Base-by-base conservation (phyloP, 1,284 basidiomycete species). In the Meira miltonrushii region DNA sequence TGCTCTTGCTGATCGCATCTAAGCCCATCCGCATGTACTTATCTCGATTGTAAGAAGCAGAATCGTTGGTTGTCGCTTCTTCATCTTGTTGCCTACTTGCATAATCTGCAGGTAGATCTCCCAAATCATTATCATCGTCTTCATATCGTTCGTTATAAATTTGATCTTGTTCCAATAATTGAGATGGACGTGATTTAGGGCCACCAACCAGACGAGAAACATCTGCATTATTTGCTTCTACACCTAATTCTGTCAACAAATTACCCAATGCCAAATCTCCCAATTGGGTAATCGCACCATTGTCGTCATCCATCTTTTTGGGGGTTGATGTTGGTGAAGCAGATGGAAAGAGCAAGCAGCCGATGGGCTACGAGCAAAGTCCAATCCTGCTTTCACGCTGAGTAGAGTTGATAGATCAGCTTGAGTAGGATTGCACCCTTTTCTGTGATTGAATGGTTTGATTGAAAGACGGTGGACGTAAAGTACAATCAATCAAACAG, bases 91-190 rank as follows among this genome's bases (percentile, higher is more conserved):
- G 39, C 9, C 23, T n/a, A 44, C 39, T 15, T 21, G 15, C 53
- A 37, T 39, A 15, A 12, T 39, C 49, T 50, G 58, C 54, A n/a
- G 41, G 47, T 11, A 53, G 15, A n/a, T 58, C 55, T 28, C 57
- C 62, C 13, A 68, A 52, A 17, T 70, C 68, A 15, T 72, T 67
- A 43, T 68, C 68, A 13, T 77, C 75, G 21, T 77, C 74, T 40
- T 64, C 69, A 60, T 69, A 78, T 25, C 61, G 65, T 38, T 77
- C 69, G 13, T 74, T 71, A 65, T 78, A 78, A 56, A 78, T 78
- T 47, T 76, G 68, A 41, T 78, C 73, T 52, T 62, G 59, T 37
- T 54, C 55, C 37, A 65, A 51, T 54, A 47, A 15, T 19, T 38
- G 43, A 11, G 33, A 23, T 7, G 28, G n/a, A 13, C 23, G 21